A percentile compares a stretch with the other conserved stretches of the same genome.
Evolutionary conservation across 148 eudicot species (phyloP).

Genomic region (Vaccinium macrocarpon): DNA sequence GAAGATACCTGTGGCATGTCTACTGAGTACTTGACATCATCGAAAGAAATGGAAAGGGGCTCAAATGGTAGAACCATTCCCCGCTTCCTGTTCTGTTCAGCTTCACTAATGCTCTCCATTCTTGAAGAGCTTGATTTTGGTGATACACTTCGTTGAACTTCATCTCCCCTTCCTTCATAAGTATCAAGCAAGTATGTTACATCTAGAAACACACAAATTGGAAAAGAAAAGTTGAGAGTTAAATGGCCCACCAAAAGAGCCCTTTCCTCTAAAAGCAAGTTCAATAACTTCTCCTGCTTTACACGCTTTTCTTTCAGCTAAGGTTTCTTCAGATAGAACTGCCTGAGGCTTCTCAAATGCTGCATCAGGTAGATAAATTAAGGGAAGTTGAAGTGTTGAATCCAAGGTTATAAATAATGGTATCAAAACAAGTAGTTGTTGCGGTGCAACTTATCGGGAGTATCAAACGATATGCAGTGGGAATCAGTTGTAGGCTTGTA

Average conservation of each 20-base stretch:
- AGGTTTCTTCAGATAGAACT: slow-evolving; percentile 44
- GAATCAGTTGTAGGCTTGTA: too few species aligned
- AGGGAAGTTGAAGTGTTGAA: neutral
- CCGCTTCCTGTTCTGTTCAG: slow-evolving; percentile 23
- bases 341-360: slow-evolving; percentile 67
- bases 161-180: slow-evolving; percentile 39
- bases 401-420: neutral
- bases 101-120: slow-evolving; percentile 19
- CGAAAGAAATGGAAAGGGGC: slow-evolving; percentile 58
- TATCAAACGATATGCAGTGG: too few species aligned
- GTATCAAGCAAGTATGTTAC: neutral
- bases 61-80: slow-evolving; percentile 74
- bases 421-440: too few species aligned
- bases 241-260: slow-evolving; percentile 2
- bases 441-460: too few species aligned
- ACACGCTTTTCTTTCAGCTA: slow-evolving; percentile 32
- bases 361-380: slow-evolving; percentile 19
- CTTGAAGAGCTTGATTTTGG: slow-evolving; percentile 9
- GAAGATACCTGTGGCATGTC: slow-evolving; percentile 78
- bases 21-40: slow-evolving; percentile 60
- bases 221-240: neutral
- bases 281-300: slow-evolving; percentile 13
- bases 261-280: slow-evolving; percentile 8
- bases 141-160: slow-evolving; percentile 28
- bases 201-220: neutral